Base-by-base conservation (phyloP, 257 asterid genomes). In the Ilex asprella region DNA sequence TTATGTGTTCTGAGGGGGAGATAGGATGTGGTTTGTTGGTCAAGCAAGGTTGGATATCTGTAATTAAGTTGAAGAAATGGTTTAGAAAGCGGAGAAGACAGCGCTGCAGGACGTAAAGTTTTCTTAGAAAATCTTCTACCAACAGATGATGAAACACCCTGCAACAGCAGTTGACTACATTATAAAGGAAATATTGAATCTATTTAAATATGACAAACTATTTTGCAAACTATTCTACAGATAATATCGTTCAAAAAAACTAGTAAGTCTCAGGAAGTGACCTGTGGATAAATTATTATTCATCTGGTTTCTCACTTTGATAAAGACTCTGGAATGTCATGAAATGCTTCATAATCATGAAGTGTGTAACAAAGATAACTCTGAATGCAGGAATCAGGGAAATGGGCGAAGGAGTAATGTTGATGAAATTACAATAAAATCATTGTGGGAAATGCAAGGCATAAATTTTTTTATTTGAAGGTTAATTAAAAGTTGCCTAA, bases 141-240 rank as follows among this genome's bases (percentile, higher is more conserved):
- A 59, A 60, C 65, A 58, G 70, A 53, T 14, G 30, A 66, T 64
- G 87, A 61, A 73, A 73, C 67, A 70, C 75, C 85, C 95, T 88
- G 88, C 74, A 70, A 60, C 11, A 53, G 11, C 57, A 53, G 57
- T 53, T 14, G 57, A 53, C 30, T 15, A 49, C 2, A 29, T 53
- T 53, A 21, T 29, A 21, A 15, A 14, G 15, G 15, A 15, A 10
- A 53, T 53, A 6, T 4, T 53, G 2, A 6, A 5, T 53, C 1
- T 7, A 53, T 7, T n/a, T 4, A 49, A 7, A 49, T 4, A 1
- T 11, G 54, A 12, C 6, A 12, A 49, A 49, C 54, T 3, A 49
- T 12, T 49, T 12, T 35, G 41, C 54, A 6, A 49, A 49, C 54
- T 12, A 49, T 49, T 49, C n/a, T 12, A 7, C 10, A 49, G 10